Percentiles rank a stretch among this genome's conserved stretches.
These are phyloP conservation scores for Lepraria neglecta DNA, from an alignment of 495 filamentous ascomycete species.

Conservation along the genomic window DNA sequence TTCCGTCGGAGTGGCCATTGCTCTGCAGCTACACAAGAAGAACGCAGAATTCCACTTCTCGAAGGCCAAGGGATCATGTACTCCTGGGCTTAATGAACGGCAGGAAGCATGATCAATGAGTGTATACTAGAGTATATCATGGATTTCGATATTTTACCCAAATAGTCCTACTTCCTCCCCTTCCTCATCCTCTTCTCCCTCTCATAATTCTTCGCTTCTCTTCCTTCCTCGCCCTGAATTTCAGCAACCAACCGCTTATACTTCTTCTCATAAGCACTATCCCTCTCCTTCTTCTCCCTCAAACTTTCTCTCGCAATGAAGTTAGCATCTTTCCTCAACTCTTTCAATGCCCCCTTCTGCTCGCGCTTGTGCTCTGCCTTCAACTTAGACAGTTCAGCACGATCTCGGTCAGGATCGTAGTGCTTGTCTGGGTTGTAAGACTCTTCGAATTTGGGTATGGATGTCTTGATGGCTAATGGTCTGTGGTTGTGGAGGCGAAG, in stretches of 20 bases:
- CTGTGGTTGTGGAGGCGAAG: slow-evolving; percentile 84
- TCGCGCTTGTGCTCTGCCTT: slow-evolving; percentile 88
- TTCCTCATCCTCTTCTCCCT: slow-evolving; percentile 66
- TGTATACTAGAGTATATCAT: too few species aligned
- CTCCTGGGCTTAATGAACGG: too few species aligned
- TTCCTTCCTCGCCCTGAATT: slow-evolving; percentile 90
- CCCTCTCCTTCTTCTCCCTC: slow-evolving; percentile 83
- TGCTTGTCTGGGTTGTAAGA: slow-evolving; percentile 88
- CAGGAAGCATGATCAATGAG: too few species aligned
- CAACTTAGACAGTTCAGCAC: slow-evolving; percentile 72
- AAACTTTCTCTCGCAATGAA: slow-evolving; percentile 88
- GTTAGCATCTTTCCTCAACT: slow-evolving; percentile 86
- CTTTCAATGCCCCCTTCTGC: slow-evolving; percentile 88
- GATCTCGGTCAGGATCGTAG: slow-evolving; percentile 88
- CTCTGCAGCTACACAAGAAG: too few species aligned
- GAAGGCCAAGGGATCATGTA: too few species aligned
- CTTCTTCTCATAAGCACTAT: slow-evolving; percentile 88
- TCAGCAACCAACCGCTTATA: slow-evolving; percentile 84
- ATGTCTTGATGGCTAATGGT: slow-evolving; percentile 78
- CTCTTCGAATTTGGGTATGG: slow-evolving; percentile 95
- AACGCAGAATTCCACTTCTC: too few species aligned
- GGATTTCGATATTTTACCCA: background rate
- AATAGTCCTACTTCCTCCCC: slow-evolving; percentile 47
- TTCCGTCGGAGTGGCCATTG: too few species aligned
- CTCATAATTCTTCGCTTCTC: slow-evolving; percentile 81